A percentile compares a stretch with the other conserved stretches of the same genome.
These are phyloP conservation scores for Colletotrichum lindemuthianum DNA, from an alignment of 2,329 filamentous ascomycete genomes.

Conservation along the genomic window DNA sequence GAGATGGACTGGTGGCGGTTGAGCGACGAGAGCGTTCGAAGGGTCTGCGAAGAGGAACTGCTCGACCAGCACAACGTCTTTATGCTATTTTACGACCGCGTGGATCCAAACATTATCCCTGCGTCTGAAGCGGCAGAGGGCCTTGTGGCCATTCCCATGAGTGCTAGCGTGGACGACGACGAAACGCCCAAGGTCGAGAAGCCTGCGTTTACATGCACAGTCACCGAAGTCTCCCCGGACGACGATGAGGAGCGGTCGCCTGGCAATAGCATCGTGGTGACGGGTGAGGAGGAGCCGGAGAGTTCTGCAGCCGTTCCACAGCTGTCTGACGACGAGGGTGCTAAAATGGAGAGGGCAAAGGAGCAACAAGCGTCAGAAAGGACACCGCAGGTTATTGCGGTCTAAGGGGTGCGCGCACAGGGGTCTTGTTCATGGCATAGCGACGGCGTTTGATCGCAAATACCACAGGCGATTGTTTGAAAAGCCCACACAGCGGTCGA, in stretches of 20 bases:
- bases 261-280: not conserved
- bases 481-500: not conserved
- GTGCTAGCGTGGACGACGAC: conserved; percentile 14
- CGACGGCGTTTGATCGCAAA: conserved; percentile 32
- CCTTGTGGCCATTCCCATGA: not conserved
- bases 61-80: conserved; percentile 85
- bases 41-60: conserved; percentile 78
- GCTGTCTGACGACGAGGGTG: not conserved
- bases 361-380: not conserved
- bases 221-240: conserved; percentile 17
- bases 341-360: not conserved
- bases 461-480: conserved; percentile 17
- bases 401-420: not conserved
- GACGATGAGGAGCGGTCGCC: conserved; percentile 7
- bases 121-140: conserved; percentile 40
- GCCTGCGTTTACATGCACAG: conserved; percentile 28
- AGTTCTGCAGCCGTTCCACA: not conserved
- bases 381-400: conserved; percentile 21
- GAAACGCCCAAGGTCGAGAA: conserved; percentile 28
- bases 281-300: not conserved
- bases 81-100: conserved; percentile 95
- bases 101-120: conserved; percentile 64
- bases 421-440: conserved; percentile 24
- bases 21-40: conserved; percentile 86
- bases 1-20: conserved; percentile 84